Evolutionary conservation across 2,329 filamentous ascomycete genomes (phyloP).

Genomic region (Botrytis tulipae): DNA sequence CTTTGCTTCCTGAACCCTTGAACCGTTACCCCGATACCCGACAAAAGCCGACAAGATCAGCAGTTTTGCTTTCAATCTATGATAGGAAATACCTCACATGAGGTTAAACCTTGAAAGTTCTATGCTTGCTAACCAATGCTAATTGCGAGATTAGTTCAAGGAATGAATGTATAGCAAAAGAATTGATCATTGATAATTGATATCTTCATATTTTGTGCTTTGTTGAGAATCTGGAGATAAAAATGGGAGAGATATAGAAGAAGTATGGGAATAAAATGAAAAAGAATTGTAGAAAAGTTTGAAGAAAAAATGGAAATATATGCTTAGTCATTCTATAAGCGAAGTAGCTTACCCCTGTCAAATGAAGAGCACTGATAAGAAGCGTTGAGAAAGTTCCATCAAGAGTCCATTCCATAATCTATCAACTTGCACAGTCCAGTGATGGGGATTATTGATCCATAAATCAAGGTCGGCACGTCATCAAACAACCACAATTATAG

Average conservation of each 20-base stretch:
- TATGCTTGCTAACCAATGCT: constrained; percentile 3
- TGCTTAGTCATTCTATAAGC: constrained; percentile 11
- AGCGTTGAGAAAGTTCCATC: not conserved
- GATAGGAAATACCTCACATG: constrained; percentile 10
- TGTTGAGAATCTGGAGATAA: not conserved
- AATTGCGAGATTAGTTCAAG: not conserved
- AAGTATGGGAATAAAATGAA: not conserved
- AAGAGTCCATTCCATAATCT: not conserved
- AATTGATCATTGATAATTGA: not conserved
- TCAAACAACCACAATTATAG: not conserved
- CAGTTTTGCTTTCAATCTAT: constrained; percentile 10
- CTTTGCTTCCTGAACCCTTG: not conserved
- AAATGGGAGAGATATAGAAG: not conserved
- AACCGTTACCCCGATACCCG: constrained; percentile 14
- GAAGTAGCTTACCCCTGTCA: constrained; percentile 9
- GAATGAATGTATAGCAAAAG: constrained; percentile 9
- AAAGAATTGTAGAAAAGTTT: not conserved
- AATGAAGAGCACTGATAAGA: not conserved
- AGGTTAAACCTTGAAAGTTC: not conserved
- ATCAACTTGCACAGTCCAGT: not conserved
- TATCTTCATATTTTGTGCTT: not conserved
- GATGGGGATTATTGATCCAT: not conserved
- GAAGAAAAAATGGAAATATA: not conserved
- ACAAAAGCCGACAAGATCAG: constrained; percentile 10
- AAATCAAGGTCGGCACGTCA: not conserved